These are phyloP conservation scores for Aspergillus tubingensis DNA, from an alignment of 2,329 filamentous ascomycete genomes.

Conservation along the genomic window DNA sequence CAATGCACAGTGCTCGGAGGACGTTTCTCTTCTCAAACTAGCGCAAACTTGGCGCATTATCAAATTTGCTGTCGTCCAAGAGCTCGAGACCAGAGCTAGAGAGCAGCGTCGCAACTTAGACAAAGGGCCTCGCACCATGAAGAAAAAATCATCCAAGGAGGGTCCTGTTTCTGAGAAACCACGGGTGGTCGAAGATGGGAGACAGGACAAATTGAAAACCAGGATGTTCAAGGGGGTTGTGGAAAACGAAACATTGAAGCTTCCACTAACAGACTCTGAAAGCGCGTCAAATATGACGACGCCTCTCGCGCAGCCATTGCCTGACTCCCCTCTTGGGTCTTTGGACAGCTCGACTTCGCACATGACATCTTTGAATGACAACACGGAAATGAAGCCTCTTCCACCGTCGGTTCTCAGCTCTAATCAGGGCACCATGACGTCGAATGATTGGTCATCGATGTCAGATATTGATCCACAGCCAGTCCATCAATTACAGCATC, in stretches of 20 bases:
- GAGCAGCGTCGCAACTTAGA: slow-evolving; percentile 29
- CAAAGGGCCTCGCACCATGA: slow-evolving; percentile 22
- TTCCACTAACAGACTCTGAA: slow-evolving; percentile 42
- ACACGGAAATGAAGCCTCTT: slow-evolving; percentile 43
- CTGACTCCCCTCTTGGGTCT: slow-evolving; percentile 41
- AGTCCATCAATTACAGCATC: slow-evolving; percentile 23
- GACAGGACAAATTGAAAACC: slow-evolving; percentile 43
- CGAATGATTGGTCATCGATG: slow-evolving; percentile 33
- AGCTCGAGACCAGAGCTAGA: slow-evolving; percentile 47
- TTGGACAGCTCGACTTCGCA: slow-evolving; percentile 32
- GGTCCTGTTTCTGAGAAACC: slow-evolving; percentile 28
- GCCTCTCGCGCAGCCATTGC: slow-evolving; percentile 54
- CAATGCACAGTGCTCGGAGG: slow-evolving; percentile 57
- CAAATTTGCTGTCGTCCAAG: slow-evolving; percentile 52
- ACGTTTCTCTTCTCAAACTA: slow-evolving; percentile 52
- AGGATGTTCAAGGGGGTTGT: slow-evolving; percentile 47
- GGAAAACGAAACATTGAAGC: slow-evolving; percentile 37
- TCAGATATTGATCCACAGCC: slow-evolving; percentile 27
- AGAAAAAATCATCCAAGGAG: slow-evolving; percentile 35
- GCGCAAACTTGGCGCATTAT: slow-evolving; percentile 63
- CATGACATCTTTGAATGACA: slow-evolving; percentile 34
- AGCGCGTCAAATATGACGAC: slow-evolving; percentile 59
- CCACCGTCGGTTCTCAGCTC: slow-evolving; percentile 47
- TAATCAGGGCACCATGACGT: slow-evolving; percentile 30
- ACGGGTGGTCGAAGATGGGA: slow-evolving; percentile 32